Percentiles rank a stretch among this genome's conserved stretches.
Evolutionary conservation across 768 basidiomycete genomes (phyloP).

Genomic region (Lactarius hatsudake): DNA sequence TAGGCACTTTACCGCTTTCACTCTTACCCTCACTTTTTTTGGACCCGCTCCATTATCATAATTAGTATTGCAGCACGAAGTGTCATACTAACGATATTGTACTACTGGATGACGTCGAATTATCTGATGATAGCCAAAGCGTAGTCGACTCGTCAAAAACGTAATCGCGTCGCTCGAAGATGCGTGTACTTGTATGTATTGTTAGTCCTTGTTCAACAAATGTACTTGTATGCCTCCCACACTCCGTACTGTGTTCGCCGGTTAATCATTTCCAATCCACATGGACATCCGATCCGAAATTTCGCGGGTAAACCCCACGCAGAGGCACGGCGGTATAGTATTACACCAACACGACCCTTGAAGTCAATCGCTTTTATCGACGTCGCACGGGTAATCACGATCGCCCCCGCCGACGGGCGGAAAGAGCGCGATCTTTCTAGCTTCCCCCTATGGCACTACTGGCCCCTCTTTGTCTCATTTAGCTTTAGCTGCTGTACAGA

Average conservation of each 20-base stretch:
- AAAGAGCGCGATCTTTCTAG: not conserved
- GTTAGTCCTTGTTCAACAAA: not conserved
- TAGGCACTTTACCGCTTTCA: slow-evolving; percentile 12
- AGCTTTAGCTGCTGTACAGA: too few species aligned
- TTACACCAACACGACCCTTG: too few species aligned
- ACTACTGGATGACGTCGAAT: slow-evolving; percentile 17
- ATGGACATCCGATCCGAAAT: too few species aligned
- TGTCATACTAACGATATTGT: slow-evolving; percentile 23
- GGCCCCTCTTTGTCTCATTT: not conserved
- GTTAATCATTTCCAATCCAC: too few species aligned
- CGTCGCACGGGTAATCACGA: too few species aligned
- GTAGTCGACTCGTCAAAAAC: not conserved
- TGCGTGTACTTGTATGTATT: not conserved
- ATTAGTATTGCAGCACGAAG: slow-evolving; percentile 20
- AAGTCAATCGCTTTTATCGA: too few species aligned
- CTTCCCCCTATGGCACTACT: not conserved
- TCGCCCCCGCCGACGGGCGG: too few species aligned
- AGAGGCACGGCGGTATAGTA: too few species aligned
- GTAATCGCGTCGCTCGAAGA: not conserved
- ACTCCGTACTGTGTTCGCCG: not conserved
- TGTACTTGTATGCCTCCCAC: not conserved
- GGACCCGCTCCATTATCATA: slow-evolving; percentile 20
- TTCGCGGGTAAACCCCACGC: too few species aligned
- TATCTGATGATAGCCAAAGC: slow-evolving; percentile 7
- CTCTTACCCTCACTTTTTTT: slow-evolving; percentile 9